Conservation (phyloP, 1,139 yeast genomes). For the Wickerhamiella pararugosa region DNA sequence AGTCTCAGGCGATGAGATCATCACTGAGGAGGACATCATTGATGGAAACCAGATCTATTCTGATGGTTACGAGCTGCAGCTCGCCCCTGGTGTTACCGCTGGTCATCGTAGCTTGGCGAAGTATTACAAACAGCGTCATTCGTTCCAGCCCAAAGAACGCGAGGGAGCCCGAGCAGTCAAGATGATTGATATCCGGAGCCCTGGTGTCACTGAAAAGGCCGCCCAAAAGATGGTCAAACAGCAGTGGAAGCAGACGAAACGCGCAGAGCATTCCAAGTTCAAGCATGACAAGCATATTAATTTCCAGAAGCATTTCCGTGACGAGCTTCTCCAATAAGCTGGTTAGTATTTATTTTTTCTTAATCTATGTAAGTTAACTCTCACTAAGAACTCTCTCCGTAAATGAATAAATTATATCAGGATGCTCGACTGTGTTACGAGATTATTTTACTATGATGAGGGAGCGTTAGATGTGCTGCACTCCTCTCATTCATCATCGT, state of each 20-base stretch:
- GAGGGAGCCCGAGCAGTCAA: slow-evolving; percentile 86
- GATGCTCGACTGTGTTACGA: too few relatives aligned
- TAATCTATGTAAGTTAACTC: too few relatives aligned
- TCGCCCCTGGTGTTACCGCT: slow-evolving; percentile 75
- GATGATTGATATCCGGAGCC: slow-evolving; percentile 76
- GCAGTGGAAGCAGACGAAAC: slow-evolving; percentile 59
- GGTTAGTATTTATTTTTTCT: too few relatives aligned
- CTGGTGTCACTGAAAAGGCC: slow-evolving; percentile 21
- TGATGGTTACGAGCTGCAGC: slow-evolving; percentile 61
- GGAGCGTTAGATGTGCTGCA: too few relatives aligned
- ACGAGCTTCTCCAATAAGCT: slow-evolving; percentile 63
- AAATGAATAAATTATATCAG: too few relatives aligned
- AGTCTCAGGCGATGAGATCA: slow-evolving; percentile 19
- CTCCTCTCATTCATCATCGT: slow-evolving; percentile 14
- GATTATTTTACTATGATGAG: too few relatives aligned
- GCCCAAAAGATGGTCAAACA: slow-evolving; percentile 48
- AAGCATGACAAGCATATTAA: slow-evolving; percentile 74
- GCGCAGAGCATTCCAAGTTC: slow-evolving; percentile 52
- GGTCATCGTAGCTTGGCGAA: slow-evolving; percentile 84
- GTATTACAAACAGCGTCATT: slow-evolving; percentile 71
- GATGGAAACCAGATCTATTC: slow-evolving; percentile 30
- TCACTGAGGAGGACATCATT: slow-evolving; percentile 35
- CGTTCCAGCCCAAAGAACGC: slow-evolving; percentile 48
- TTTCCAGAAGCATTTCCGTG: slow-evolving; percentile 84
- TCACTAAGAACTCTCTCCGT: too few relatives aligned